Percentiles rank a stretch among this genome's conserved stretches.
These are phyloP conservation scores for Chaetomiaceae sp. DNA, from an alignment of 2,329 filamentous ascomycete genomes.

Conservation along the genomic window DNA sequence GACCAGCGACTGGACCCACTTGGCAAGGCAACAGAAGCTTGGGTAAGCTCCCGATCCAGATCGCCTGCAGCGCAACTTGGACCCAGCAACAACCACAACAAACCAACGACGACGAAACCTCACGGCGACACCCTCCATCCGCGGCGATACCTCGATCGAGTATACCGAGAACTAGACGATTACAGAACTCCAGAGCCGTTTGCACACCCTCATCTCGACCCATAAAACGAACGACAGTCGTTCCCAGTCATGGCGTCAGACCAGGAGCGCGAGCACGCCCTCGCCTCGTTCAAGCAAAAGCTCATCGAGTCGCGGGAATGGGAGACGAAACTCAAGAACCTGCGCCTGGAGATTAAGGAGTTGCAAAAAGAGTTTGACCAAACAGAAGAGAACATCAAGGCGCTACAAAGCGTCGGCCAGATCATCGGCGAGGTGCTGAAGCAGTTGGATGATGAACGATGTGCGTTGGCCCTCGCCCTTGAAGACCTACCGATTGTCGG, in stretches of 20 bases:
- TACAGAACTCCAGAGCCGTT: neutral
- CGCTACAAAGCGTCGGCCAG: conserved; percentile 95
- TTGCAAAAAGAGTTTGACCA: conserved; percentile 92
- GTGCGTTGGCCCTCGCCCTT: conserved; percentile 50
- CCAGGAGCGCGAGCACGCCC: conserved; percentile 62
- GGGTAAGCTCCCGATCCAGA: conserved; percentile 31
- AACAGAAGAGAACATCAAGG: conserved; percentile 99
- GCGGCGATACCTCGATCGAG: neutral
- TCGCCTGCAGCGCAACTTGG: conserved; percentile 5
- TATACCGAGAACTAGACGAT: neutral
- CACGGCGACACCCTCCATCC: conserved; percentile 1
- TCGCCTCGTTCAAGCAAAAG: conserved; percentile 73
- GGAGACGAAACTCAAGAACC: conserved; percentile 93
- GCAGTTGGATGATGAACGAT: conserved; percentile 97
- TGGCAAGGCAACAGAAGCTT: conserved; percentile 36
- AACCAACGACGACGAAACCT: conserved; percentile 15
- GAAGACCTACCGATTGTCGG: conserved; percentile 21
- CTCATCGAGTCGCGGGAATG: conserved; percentile 94
- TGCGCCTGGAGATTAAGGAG: conserved; percentile 93
- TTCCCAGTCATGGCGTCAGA: conserved; percentile 46
- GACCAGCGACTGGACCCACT: conserved; percentile 16
- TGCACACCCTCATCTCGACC: neutral
- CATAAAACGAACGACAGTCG: neutral
- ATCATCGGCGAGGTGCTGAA: conserved; percentile 99
- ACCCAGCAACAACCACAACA: conserved; percentile 10